A percentile compares a stretch with the other conserved stretches of the same genome.
These are phyloP conservation scores for Solanum microdontum DNA, from an alignment of 257 asterid genomes.

Conservation along the genomic window DNA sequence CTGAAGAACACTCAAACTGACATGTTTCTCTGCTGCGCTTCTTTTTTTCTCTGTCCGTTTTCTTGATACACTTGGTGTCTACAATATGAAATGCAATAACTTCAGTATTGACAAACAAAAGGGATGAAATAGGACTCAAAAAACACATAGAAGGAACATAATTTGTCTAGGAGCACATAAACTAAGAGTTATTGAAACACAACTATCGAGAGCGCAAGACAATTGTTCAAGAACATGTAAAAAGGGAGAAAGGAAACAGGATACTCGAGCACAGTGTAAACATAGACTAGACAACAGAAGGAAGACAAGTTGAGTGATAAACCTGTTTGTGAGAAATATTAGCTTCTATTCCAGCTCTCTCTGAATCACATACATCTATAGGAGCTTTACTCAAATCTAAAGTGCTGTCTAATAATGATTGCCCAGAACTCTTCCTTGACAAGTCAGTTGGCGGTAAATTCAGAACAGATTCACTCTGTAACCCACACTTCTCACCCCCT, in stretches of 20 bases:
- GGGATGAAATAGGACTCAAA: neutral
- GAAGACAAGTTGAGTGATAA: neutral
- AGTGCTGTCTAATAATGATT: slow-evolving; percentile 23
- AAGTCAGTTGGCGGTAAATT: slow-evolving; percentile 20
- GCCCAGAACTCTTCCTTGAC: slow-evolving; percentile 28
- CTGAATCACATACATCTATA: slow-evolving; percentile 24
- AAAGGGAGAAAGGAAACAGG: neutral
- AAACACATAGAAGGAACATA: neutral
- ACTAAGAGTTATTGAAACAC: neutral
- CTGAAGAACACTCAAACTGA: slow-evolving; percentile 74
- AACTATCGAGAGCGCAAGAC: neutral
- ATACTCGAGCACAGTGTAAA: neutral
- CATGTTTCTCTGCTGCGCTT: slow-evolving; percentile 75
- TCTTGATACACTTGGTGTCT: slow-evolving; percentile 13
- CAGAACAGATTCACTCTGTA: slow-evolving; percentile 15
- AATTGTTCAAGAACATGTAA: neutral
- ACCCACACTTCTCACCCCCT: slow-evolving; percentile 18
- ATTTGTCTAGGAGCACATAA: neutral
- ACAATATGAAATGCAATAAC: neutral
- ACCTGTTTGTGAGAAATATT: slow-evolving; percentile 35
- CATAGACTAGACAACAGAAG: neutral
- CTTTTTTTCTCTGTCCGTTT: slow-evolving; percentile 52
- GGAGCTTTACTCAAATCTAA: slow-evolving; percentile 7
- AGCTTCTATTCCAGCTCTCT: slow-evolving; percentile 14
- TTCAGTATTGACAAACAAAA: neutral